Conservation (phyloP, 2,329 filamentous ascomycete species). For the Nannizzia gypsea region DNA sequence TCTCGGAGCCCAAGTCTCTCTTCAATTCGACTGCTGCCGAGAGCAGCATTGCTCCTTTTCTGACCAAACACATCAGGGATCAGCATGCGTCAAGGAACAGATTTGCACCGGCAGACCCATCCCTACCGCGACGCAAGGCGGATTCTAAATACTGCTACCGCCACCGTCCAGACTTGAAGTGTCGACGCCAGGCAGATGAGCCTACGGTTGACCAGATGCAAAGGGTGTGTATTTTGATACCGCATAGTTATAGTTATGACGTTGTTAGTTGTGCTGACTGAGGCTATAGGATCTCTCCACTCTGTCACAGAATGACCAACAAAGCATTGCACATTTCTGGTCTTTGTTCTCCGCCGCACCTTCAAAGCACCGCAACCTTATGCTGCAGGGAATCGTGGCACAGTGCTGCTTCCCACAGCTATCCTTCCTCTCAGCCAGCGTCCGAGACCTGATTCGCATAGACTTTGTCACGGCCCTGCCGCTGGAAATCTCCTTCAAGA, state of each 20-base stretch:
- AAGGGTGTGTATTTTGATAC: constrained; percentile 52
- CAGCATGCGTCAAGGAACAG: constrained; percentile 55
- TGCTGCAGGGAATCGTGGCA: constrained; percentile 90
- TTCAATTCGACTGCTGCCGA: constrained; percentile 50
- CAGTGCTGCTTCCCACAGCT: constrained; percentile 97
- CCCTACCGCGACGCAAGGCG: constrained; percentile 33
- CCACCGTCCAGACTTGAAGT: constrained; percentile 87
- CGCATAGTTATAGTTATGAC: background rate
- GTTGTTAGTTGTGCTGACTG: background rate
- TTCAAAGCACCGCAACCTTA: constrained; percentile 83
- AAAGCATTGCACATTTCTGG: constrained; percentile 95
- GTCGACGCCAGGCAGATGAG: constrained; percentile 83
- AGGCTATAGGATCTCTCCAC: constrained; percentile 61
- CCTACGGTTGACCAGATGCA: constrained; percentile 93
- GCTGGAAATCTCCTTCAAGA: constrained; percentile 82
- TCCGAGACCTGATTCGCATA: constrained; percentile 92
- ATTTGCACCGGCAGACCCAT: constrained; percentile 9
- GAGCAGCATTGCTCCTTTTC: constrained; percentile 65
- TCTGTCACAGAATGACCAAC: constrained; percentile 73
- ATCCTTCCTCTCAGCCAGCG: constrained; percentile 78
- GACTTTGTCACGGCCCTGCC: constrained; percentile 87
- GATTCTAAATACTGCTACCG: constrained; percentile 95
- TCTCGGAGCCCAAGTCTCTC: constrained; percentile 20
- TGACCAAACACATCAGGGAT: constrained; percentile 74
- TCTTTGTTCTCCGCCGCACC: constrained; percentile 93